phyloP scores from a whole-genome alignment of 495 filamentous ascomycete genomes.

The Hypoxylon perforatum region DNA sequence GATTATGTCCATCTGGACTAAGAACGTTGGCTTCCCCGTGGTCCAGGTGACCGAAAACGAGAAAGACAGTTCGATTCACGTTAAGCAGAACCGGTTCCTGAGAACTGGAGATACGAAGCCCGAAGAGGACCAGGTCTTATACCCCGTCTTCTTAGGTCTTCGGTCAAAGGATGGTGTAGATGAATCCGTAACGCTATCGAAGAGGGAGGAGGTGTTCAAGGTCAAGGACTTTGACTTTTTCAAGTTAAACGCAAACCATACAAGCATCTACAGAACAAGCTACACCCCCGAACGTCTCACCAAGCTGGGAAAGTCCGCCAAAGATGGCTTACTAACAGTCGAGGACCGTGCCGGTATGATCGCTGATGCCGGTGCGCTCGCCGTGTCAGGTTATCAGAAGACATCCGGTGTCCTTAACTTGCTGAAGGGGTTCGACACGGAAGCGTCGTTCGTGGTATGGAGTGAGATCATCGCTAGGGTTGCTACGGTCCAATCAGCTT shows the following conservation, averaged over 20 bases:
- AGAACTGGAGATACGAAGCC: conserved; percentile 82
- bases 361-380: conserved; percentile 91
- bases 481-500: conserved; percentile 78
- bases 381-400: conserved; percentile 89
- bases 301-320: conserved; percentile 85
- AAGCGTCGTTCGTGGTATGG: conserved; percentile 94
- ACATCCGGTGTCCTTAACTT: conserved; percentile 90
- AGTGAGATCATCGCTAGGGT: conserved; percentile 86
- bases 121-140: conserved; percentile 82
- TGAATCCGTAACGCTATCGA: conserved; percentile 70
- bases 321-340: conserved; percentile 83
- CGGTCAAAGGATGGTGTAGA: conserved; percentile 73
- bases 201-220: conserved; percentile 80
- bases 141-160: conserved; percentile 77
- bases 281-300: conserved; percentile 74
- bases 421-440: conserved; percentile 82
- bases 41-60: conserved; percentile 73
- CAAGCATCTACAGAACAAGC: conserved; percentile 76
- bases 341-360: conserved; percentile 97
- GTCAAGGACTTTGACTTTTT: conserved; percentile 73
- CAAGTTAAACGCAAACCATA: conserved; percentile 83
- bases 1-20: conserved; percentile 83
- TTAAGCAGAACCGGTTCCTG: conserved; percentile 82
- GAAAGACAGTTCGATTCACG: conserved; percentile 66
- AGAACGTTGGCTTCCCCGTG: conserved; percentile 80